A percentile compares a stretch with the other conserved stretches of the same genome.
Evolutionary conservation across 2,329 filamentous ascomycete genomes (phyloP).

Genomic region (Xylariaceae sp.): DNA sequence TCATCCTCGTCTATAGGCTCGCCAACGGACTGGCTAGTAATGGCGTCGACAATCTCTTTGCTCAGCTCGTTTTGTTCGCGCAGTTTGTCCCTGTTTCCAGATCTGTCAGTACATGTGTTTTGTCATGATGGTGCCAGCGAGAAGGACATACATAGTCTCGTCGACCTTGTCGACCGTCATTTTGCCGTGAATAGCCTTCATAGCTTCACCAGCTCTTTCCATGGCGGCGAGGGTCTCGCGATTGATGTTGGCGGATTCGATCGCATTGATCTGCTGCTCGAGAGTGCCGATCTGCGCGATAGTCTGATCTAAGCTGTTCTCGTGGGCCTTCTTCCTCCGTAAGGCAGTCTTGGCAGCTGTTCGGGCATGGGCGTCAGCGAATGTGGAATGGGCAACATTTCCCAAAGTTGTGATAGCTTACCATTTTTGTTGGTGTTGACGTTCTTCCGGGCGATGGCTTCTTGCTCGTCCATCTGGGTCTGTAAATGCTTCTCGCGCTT

Average conservation of each 20-base stretch:
- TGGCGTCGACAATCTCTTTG: conserved; percentile 85
- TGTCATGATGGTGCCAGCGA: neutral
- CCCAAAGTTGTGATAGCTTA: conserved; percentile 43
- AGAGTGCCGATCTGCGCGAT: conserved; percentile 84
- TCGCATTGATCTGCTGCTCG: conserved; percentile 92
- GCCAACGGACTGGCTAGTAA: conserved; percentile 66
- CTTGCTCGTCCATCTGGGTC: conserved; percentile 90
- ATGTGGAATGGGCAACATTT: conserved; percentile 3
- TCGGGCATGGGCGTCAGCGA: conserved; percentile 12
- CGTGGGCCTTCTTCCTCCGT: conserved; percentile 89
- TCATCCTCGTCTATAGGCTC: conserved; percentile 80
- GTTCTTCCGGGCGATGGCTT: conserved; percentile 82
- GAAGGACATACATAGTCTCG: conserved; percentile 73
- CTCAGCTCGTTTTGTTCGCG: conserved; percentile 89
- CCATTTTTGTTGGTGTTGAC: conserved; percentile 86
- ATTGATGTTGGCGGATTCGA: conserved; percentile 98
- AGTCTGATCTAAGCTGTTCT: conserved; percentile 89
- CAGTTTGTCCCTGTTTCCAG: conserved; percentile 68
- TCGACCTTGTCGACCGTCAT: conserved; percentile 94
- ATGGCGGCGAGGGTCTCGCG: conserved; percentile 92
- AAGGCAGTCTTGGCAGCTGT: conserved; percentile 86
- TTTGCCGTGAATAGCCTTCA: conserved; percentile 88
- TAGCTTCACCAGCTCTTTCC: conserved; percentile 84
- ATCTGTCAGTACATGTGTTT: conserved; percentile 7
- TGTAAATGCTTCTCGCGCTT: conserved; percentile 92